A percentile compares a stretch with the other conserved stretches of the same genome.
Evolutionary conservation across 2,329 filamentous ascomycete species (phyloP).

Genomic region (Botrytis aclada): DNA sequence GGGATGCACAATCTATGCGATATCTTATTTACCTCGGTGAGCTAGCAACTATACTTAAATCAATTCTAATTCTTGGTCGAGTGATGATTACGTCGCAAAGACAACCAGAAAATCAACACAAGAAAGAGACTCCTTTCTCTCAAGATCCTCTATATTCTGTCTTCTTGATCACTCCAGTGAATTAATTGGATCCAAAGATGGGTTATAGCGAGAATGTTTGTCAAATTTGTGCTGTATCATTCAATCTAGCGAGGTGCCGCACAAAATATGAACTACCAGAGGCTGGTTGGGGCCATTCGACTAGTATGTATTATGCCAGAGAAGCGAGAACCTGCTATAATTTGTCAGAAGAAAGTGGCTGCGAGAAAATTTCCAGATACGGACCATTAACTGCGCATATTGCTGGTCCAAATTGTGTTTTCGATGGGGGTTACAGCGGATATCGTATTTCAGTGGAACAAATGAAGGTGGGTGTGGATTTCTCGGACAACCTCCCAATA

Average conservation of each 20-base stretch:
- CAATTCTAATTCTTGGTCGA: neutral
- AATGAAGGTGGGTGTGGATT: neutral
- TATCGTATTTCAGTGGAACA: neutral
- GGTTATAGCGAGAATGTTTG: neutral
- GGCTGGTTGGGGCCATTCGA: neutral
- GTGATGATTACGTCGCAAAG: neutral
- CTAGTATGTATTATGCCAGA: neutral
- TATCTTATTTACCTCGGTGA: neutral
- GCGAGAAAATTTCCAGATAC: neutral
- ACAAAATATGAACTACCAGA: neutral
- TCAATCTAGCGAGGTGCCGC: neutral
- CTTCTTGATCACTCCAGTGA: neutral
- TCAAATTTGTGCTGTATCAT: neutral
- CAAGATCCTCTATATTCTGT: neutral
- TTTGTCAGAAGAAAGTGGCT: neutral
- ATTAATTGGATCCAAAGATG: neutral
- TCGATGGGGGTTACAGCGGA: neutral
- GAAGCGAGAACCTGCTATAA: neutral
- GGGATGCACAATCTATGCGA: neutral
- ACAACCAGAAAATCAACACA: neutral
- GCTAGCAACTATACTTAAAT: neutral
- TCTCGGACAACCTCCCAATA: neutral
- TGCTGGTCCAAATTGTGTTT: conserved; percentile 5
- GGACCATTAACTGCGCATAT: neutral
- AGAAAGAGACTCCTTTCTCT: neutral